Percentiles rank a stretch among this genome's conserved stretches.
phyloP scores from a whole-genome alignment of 768 basidiomycete genomes.

The Phanerochaete carnosa region DNA sequence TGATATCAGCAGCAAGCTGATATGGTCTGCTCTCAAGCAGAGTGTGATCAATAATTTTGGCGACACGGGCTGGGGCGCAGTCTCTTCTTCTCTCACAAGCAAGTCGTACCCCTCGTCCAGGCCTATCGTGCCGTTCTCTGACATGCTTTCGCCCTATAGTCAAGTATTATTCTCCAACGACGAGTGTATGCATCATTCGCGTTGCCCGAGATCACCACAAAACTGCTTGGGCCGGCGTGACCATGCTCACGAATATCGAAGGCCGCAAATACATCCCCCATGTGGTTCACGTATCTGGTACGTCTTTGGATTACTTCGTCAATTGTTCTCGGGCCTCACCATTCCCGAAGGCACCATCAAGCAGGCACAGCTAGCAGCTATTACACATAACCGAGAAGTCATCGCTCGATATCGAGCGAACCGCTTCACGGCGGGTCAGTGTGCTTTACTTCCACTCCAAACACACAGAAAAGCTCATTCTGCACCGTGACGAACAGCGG shows the following conservation, averaged over 20 bases:
- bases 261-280: slow-evolving; percentile 62
- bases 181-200: slow-evolving; percentile 81
- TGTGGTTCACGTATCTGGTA: slow-evolving; percentile 80
- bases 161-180: slow-evolving; percentile 84
- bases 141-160: slow-evolving; percentile 40
- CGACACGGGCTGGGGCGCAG: slow-evolving; percentile 82
- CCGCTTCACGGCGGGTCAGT: slow-evolving; percentile 46
- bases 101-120: slow-evolving; percentile 18
- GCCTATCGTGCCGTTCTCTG: neutral
- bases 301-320: slow-evolving; percentile 17
- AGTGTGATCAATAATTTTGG: slow-evolving; percentile 74
- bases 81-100: slow-evolving; percentile 72
- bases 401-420: slow-evolving; percentile 63
- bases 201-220: slow-evolving; percentile 79
- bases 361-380: slow-evolving; percentile 76
- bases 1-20: slow-evolving; percentile 53
- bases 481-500: slow-evolving; percentile 34
- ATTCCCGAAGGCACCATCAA: slow-evolving; percentile 73
- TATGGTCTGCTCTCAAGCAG: slow-evolving; percentile 68
- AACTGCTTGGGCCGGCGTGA: slow-evolving; percentile 77
- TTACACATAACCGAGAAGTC: slow-evolving; percentile 67
- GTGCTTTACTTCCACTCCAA: neutral
- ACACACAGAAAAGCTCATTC: neutral
- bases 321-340: neutral
- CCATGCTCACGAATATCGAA: slow-evolving; percentile 63